These are phyloP conservation scores for Fusarium sp. DNA, from an alignment of 2,329 filamentous ascomycete species.

Conservation along the genomic window DNA sequence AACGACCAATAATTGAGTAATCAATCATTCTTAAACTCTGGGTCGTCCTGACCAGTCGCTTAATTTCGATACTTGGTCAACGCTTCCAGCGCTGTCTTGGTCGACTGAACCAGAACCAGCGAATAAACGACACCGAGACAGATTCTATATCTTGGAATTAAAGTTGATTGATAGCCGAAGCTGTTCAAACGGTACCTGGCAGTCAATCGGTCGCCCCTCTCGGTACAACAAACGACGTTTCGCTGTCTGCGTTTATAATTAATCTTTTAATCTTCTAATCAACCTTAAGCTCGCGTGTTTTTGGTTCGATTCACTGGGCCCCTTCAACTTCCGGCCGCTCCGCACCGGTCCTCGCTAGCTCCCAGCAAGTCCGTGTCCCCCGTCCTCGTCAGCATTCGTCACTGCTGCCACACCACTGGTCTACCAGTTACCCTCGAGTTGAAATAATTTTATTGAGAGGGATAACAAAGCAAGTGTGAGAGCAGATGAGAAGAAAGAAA, in stretches of 20 bases:
- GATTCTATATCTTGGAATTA: constrained; percentile 5
- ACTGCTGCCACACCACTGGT: constrained; percentile 43
- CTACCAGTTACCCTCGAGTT: constrained; percentile 20
- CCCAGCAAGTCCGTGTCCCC: constrained; percentile 23
- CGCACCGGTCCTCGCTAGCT: constrained; percentile 44
- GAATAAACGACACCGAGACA: constrained; percentile 6
- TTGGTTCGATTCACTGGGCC: constrained; percentile 23
- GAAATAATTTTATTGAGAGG: constrained; percentile 24
- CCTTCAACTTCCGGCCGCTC: constrained; percentile 36
- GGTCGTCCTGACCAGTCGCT: constrained; percentile 18
- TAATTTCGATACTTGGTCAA: constrained; percentile 26
- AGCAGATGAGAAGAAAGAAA: constrained; percentile 9
- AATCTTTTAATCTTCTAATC: constrained; percentile 21
- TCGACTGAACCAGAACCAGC: constrained; percentile 19
- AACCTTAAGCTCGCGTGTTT: neutral
- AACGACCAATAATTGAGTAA: constrained; percentile 17
- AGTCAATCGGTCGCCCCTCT: constrained; percentile 1
- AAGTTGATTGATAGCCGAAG: constrained; percentile 15
- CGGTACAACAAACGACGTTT: constrained; percentile 14
- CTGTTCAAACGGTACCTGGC: constrained; percentile 4
- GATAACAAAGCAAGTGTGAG: constrained; percentile 14
- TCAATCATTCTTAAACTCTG: constrained; percentile 26
- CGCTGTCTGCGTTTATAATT: constrained; percentile 4
- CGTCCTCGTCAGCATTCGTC: constrained; percentile 41
- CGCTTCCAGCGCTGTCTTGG: neutral